Evolutionary conservation across 176 grass and related monocot species (phyloP), one percentile per base, ranked within the genome.

Genomic region (Bonia amplexicaulis): DNA sequence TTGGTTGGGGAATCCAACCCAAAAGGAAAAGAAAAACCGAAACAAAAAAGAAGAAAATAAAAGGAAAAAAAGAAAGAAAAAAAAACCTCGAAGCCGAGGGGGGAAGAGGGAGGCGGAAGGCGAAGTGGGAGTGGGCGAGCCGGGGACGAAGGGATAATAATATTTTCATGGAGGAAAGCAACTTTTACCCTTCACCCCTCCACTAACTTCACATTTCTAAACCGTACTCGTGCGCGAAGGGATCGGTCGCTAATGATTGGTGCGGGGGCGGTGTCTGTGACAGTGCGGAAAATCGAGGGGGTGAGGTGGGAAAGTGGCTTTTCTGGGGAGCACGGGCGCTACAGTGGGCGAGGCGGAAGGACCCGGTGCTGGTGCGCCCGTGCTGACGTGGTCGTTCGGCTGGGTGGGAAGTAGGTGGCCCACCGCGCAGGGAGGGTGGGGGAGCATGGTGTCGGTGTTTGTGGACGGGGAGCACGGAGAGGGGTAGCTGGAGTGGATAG

Each of bases 61-160:
- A 47, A 20, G 35, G 4, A 15, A n/a, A 29, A 60, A 71, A 61
- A 4, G 27, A 46, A 58, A 45, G 2, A 17, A 42, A 83, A 80
- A 87, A 85, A 79, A 35, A 47, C 71, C 91, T 90, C 91, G 71
- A 85, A 87, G 53, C 48, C 88, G 91, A 85, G 84, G 80, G 84
- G 53, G 4, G 35, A 19, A 3, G 45, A 6, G 12, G 23, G 2
- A 49, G 40, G 44, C 22, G 52, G 55, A 52, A 11, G 33, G 76
- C 14, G 52, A 42, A 20, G 5, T 45, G 20, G 47, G 2, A 17
- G 40, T 13, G 66, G 49, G 27, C 12, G 46, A 48, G 37, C 5
- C 31, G 53, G 71, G 12, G 77, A 84, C 25, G 73, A 84, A 48
- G 62, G 20, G 85, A 88, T 91, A 33, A n/a, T n/a, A n/a, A n/a